Conservation (phyloP, 305 asterid genomes). For the Fraxinus paxiana region DNA sequence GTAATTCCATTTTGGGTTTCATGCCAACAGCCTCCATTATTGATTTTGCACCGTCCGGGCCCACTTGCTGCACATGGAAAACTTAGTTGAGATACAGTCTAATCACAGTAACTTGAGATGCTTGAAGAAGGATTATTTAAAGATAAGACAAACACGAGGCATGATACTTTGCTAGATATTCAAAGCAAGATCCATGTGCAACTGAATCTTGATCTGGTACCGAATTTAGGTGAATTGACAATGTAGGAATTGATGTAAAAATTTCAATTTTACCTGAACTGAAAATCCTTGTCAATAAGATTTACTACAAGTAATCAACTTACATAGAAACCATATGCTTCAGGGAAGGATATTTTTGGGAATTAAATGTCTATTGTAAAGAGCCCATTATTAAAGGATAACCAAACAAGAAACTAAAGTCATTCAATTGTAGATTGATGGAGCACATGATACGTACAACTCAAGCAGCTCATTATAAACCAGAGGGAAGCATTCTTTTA, state of each 20-base stretch:
- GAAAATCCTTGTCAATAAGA: background rate
- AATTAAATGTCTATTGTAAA: background rate
- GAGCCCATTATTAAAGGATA: background rate
- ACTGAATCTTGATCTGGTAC: background rate
- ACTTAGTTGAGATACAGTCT: slow-evolving; percentile 15
- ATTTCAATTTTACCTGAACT: background rate
- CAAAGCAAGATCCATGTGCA: background rate
- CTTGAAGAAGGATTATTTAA: background rate
- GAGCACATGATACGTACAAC: background rate
- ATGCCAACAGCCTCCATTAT: slow-evolving; percentile 96
- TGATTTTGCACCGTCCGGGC: slow-evolving; percentile 83
- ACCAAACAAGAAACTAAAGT: background rate
- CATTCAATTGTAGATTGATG: background rate
- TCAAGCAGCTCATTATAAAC: background rate
- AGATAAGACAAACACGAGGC: background rate
- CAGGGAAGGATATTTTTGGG: background rate
- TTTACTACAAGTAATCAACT: background rate
- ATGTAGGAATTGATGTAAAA: background rate
- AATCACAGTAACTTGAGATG: slow-evolving; percentile 16
- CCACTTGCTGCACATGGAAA: slow-evolving; percentile 76
- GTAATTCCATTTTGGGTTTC: slow-evolving; percentile 55
- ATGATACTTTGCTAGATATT: background rate
- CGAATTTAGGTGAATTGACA: background rate
- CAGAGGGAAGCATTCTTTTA: background rate
- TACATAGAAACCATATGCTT: background rate